Conservation (phyloP, 768 basidiomycete genomes). For the Gloeopeniophorella convolvens region DNA sequence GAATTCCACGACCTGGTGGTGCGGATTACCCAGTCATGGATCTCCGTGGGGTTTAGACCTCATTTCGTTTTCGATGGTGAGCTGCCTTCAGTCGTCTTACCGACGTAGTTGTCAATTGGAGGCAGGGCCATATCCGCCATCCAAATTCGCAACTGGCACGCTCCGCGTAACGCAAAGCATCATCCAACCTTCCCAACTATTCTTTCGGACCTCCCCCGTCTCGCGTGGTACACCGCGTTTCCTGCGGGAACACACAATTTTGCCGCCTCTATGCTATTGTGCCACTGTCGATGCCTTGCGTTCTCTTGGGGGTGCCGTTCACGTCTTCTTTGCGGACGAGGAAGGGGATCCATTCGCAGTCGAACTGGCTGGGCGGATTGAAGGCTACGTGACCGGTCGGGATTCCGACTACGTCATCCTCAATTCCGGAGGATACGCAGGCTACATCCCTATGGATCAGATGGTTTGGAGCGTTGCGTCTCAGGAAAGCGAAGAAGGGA, state of each 20-base stretch:
- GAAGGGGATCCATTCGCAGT: constrained; percentile 84
- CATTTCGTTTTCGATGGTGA: constrained; percentile 82
- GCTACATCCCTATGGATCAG: constrained; percentile 71
- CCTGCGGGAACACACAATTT: constrained; percentile 62
- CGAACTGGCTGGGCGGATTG: constrained; percentile 66
- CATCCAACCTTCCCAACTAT: constrained; percentile 59
- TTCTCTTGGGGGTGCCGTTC: constrained; percentile 30
- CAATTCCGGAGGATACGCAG: constrained; percentile 67
- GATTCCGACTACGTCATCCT: constrained; percentile 83
- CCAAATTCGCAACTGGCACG: constrained; percentile 66
- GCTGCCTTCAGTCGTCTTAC: constrained; percentile 19
- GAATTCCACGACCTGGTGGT: constrained; percentile 45
- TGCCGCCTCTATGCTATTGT: constrained; percentile 60
- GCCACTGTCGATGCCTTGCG: constrained; percentile 53
- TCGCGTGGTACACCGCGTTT: constrained; percentile 64
- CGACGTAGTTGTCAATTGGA: neutral
- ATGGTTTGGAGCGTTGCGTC: constrained; percentile 53
- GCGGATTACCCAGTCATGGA: constrained; percentile 58
- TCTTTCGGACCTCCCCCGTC: constrained; percentile 69
- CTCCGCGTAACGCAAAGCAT: constrained; percentile 51
- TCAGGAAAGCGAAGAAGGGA: constrained; percentile 23
- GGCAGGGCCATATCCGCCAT: constrained; percentile 59
- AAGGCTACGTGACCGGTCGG: constrained; percentile 67
- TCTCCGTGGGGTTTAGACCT: constrained; percentile 53
- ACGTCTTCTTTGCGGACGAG: constrained; percentile 69